Base-by-base conservation (phyloP, 176 grass and related monocot species). In the Hyparrhenia diplandra region DNA sequence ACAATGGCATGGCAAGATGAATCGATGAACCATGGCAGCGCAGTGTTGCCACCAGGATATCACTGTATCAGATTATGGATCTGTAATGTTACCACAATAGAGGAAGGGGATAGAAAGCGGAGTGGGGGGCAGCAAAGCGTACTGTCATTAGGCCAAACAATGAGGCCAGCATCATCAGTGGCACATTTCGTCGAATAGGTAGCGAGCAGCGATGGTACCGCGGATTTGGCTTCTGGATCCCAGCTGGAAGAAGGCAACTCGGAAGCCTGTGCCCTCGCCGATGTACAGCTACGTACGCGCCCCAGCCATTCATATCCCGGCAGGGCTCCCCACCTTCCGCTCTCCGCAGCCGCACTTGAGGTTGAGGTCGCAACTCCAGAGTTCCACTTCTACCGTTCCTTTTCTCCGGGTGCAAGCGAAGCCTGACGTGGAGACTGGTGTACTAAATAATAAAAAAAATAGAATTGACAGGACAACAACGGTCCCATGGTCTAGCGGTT, bases 401-500 rank as follows among this genome's bases (percentile, higher is more conserved):
- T 54, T n/a, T 54, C 51, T 1, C 51, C 21, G 18, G n/a, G n/a
- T n/a, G n/a, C n/a, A n/a, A n/a, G n/a, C n/a, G n/a, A n/a, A 0
- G 4, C 2, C 5, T 47, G 14, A 17, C 45, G 4, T 17, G 37
- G n/a, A n/a, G n/a, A n/a, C n/a, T n/a, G n/a, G n/a, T n/a, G n/a
- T n/a, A n/a, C n/a, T n/a, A n/a, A n/a, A n/a, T n/a, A n/a, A n/a
- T n/a, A n/a, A n/a, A n/a, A n/a, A n/a, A n/a, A 10, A 40, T 10
- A 42, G 40, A 10, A 11, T 51, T 0, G 47, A 20, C 18, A 52
- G 1, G 47, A 20, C 18, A 52, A 2, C 17, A 52, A 21, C 2
- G 86, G 80, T 88, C 74, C 88, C 67, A 88, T 93, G 88, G 91
- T 93, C 91, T 90, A 93, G 91, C 65, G 91, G 91, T 93, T 93